Conservation (phyloP, 306 rosid species). For the Herpetospermum pedunculosum region DNA sequence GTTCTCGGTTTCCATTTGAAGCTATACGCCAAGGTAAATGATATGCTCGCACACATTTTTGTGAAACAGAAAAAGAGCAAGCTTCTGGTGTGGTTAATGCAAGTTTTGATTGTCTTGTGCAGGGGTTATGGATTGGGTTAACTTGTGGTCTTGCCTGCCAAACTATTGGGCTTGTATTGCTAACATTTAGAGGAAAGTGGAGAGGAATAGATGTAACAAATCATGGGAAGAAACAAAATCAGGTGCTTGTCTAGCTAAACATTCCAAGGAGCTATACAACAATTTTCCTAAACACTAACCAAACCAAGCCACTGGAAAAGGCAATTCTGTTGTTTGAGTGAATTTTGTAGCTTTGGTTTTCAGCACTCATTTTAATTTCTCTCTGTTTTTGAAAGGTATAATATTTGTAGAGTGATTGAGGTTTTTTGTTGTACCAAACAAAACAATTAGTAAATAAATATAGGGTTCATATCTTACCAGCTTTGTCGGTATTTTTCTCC, state of each 20-base stretch:
- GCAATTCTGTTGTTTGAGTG: not conserved
- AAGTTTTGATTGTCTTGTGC: not conserved
- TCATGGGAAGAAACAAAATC: not conserved
- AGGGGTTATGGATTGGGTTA: conserved; percentile 7
- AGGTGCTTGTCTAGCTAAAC: not conserved
- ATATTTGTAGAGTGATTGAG: too few species aligned
- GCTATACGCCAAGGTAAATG: conserved; percentile 44
- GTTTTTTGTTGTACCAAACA: too few species aligned
- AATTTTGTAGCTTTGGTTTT: too few species aligned
- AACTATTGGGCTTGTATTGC: not conserved
- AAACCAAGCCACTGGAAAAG: not conserved
- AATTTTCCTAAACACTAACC: not conserved
- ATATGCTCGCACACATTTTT: not conserved
- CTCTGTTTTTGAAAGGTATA: too few species aligned
- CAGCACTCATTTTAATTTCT: too few species aligned
- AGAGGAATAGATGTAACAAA: not conserved
- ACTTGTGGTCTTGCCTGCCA: not conserved
- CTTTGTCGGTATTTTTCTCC: too few species aligned
- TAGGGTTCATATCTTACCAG: too few species aligned
- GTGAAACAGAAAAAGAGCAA: not conserved
- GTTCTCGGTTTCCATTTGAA: conserved; percentile 47
- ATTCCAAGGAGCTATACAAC: not conserved
- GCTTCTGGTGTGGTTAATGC: not conserved
- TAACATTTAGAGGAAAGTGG: not conserved
- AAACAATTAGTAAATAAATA: too few species aligned